Evolutionary conservation across 2,329 filamentous ascomycete genomes (phyloP), one percentile per base, ranked within the genome.

Genomic region (Dothidotthia symphoricarpi): DNA sequence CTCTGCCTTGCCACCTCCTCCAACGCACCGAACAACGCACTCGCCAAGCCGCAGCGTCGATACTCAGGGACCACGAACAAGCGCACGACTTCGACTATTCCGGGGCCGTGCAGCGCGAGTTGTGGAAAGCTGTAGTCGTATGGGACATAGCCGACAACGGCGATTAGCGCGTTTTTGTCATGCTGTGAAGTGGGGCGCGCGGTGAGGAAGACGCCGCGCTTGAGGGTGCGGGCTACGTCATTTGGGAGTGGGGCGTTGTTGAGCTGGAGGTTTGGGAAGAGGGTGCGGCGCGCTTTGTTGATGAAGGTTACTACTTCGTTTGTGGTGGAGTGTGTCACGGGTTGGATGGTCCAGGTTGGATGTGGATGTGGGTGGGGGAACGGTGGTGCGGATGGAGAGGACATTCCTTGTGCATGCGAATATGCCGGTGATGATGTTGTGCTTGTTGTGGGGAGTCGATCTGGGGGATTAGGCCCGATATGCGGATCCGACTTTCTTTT

Each of bases 31-130:
- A 51, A 46, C 4, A 51, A 33, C 3, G 40, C 24, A 9, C 35
- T 40, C 5, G 42, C 48, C 6, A 51, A 33, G 0, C 48, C 48
- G 10, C 36, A 31, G 11, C 48, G 42, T 15, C 48, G 39, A n/a
- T 49, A 43, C 11, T 26, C 24, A 2, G 42, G 42, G 0, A 37
- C 15, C 2, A 51, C 45, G 16, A 36, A 51, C 5, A 51, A 24
- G 6, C 48, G 45, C 14, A 51, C 25, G 6, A 51, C 48, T 29
- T 51, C 48, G 8, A 46, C 45, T 2, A 26, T 39, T 11, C 14
- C 3, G 15, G 34, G 13, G 13, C 24, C 16, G 12, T n/a, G n/a
- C 14, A 24, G 34, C 6, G 26, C 15, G 17, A 43, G 16, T 9
- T 28, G 24, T 3, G 35, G 10, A n/a, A 39, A 39, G 8, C 40